Evolutionary conservation across 805 yeast species (phyloP), one percentile per base, ranked within the genome.

Genomic region (Candida manassasensis): DNA sequence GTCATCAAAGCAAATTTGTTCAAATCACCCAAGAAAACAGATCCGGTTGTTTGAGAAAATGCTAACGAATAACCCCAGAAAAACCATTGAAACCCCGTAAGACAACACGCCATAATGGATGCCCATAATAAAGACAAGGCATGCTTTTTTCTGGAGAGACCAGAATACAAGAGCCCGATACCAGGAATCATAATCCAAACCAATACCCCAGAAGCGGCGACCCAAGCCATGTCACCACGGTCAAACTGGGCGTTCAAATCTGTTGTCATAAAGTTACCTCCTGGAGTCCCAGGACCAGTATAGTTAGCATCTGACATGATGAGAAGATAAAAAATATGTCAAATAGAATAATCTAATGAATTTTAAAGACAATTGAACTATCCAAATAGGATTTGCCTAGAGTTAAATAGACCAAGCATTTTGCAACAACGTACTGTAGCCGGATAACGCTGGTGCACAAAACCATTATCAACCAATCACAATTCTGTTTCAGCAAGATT

Each of bases 181-280:
- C 98, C 98, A 24, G 97, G 97, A 49, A 88, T 75, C 96, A 90
- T 93, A 50, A 90, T 78, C 88, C 94, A 89, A 42, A 90, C 97
- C 39, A 93, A 71, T 15, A 76, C 80, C 6, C 79, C 80, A n/a
- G 86, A 72, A 4, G 76, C 72, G 57, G 81, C 86, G 38, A 87
- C 73, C 94, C 95, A 88, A 4, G 78, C 86, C 85, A 84, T 81
- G 56, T 86, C 85, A 33, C 82, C 94, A 29, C 66, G 65, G 42
- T 81, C 83, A 53, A 72, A 88, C 50, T 74, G 81, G 7, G 66
- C 63, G 56, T 86, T 86, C 50, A 88, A 68, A 59, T 89, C 84
- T 17, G 73, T 73, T 13, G 77, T 74, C 57, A 85, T 67, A 22
- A 86, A 76, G 63, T 87, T 78, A 50, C 95, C 95, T 44, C 95